phyloP scores from a whole-genome alignment of 2,329 filamentous ascomycete species.

The Colletotrichum paranaense region DNA sequence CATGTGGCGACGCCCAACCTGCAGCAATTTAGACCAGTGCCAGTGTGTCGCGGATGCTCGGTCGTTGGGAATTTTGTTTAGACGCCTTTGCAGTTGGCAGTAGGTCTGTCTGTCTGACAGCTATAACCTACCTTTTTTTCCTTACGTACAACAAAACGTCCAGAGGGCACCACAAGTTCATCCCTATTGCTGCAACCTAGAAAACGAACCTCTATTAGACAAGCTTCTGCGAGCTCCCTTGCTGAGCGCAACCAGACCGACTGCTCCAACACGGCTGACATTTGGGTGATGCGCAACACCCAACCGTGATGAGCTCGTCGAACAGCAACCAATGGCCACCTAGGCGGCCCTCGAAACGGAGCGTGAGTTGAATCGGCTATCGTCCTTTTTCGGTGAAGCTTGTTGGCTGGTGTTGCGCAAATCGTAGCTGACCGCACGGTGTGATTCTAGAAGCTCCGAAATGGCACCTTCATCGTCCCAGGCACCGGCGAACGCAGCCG shows the following conservation, averaged over 20 bases:
- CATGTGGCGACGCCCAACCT: conserved; percentile 6
- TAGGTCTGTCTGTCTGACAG: background rate
- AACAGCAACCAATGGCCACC: conserved; percentile 50
- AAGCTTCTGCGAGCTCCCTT: conserved; percentile 5
- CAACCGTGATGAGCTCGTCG: conserved; percentile 37
- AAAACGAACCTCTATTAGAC: background rate
- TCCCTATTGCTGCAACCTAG: conserved; percentile 4
- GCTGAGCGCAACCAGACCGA: conserved; percentile 40
- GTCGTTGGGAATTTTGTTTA: conserved; percentile 3
- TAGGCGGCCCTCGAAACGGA: conserved; percentile 57
- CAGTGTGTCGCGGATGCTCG: conserved; percentile 7
- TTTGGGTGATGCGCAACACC: conserved; percentile 34
- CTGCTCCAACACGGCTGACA: conserved; percentile 36
- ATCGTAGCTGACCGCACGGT: conserved; percentile 12
- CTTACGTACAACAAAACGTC: background rate
- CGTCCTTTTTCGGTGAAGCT: background rate
- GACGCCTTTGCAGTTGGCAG: conserved; percentile 20
- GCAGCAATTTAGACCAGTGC: conserved; percentile 9
- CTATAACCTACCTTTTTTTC: background rate
- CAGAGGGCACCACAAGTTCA: conserved; percentile 6
- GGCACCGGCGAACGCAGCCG: conserved; percentile 86
- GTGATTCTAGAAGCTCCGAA: conserved; percentile 73
- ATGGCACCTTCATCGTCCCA: conserved; percentile 89
- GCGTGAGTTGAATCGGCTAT: conserved; percentile 48
- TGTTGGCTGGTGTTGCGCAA: background rate